Base-by-base conservation (phyloP, 371 early-diverging fungal genomes). In the Haplosporangium sp. region DNA sequence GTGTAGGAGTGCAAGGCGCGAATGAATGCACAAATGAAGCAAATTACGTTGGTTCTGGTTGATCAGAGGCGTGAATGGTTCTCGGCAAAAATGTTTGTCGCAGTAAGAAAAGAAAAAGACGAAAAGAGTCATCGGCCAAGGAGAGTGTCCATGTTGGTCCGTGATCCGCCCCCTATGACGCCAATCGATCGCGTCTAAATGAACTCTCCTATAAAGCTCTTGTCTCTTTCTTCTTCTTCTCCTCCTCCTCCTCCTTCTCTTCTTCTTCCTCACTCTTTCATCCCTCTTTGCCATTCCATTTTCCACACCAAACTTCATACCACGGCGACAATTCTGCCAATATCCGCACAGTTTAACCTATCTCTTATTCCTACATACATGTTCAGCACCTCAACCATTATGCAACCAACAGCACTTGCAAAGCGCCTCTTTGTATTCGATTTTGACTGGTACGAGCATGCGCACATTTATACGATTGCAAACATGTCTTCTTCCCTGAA, bases 391-490 rank as follows among this genome's bases (percentile, higher is more conserved):
- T 29, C 29, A 29, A 4, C 29, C 4, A 50, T n/a, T 18, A 57
- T 69, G 69, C 52, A 62, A 9, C 51, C 58, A 21, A 10, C 57
- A 50, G 21, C 65, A 29, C n/a, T 41, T 23, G 23, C 52, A 6
- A 67, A 67, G 18, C 67, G 79, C 5, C 72, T 92, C 37, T 84
- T 88, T 41, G 88, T 91, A 12, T 91, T 93, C 76, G 93, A 93
- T 74, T 93, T 93, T 79, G 93, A 93, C 84, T 91, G 89, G 88
- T 88, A 85, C 21, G 38, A n/a, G 5, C 23, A 21, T 14, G 1
- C 16, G 21, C 14, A 16, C 45, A 6, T 58, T 40, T 21, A 7
- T 45, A 43, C 57, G 37, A 38, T 23, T 54, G 13, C 29, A 42
- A 18, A 43, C 48, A 13, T 50, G 8, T 37, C 9, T 21, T 14